Conservation (phyloP, 192 early-diverging fungal species). For the Backusella sp. region DNA sequence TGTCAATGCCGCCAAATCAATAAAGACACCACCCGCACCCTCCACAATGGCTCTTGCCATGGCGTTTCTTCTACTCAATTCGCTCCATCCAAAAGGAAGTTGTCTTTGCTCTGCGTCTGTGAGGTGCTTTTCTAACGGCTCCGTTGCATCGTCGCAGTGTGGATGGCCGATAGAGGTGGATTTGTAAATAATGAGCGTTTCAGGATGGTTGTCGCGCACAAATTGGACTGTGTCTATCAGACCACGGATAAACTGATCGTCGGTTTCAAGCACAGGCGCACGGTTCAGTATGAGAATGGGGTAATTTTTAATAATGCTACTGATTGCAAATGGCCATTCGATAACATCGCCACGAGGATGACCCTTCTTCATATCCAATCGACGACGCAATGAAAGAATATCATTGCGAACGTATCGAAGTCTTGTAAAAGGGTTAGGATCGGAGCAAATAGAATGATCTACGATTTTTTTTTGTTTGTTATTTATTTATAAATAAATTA, state of each 20-base stretch:
- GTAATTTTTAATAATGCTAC: constrained; percentile 30
- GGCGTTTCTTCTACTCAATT: constrained; percentile 44
- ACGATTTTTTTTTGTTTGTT: not conserved
- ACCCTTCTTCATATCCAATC: constrained; percentile 7
- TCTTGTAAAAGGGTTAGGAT: constrained; percentile 24
- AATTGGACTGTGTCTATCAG: constrained; percentile 31
- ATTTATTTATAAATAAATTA: not conserved
- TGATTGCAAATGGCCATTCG: constrained; percentile 41
- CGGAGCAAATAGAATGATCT: constrained; percentile 36
- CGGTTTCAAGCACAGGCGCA: constrained; percentile 34
- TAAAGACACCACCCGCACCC: constrained; percentile 46
- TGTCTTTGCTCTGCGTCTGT: constrained; percentile 33
- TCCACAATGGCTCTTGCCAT: constrained; percentile 50
- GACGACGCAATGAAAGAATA: constrained; percentile 31
- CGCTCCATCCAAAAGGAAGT: constrained; percentile 36
- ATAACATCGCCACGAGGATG: constrained; percentile 38
- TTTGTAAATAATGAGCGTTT: constrained; percentile 48
- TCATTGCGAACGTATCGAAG: constrained; percentile 49
- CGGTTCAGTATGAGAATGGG: constrained; percentile 49
- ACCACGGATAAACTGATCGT: constrained; percentile 34
- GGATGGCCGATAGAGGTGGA: constrained; percentile 45
- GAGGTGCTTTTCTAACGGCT: constrained; percentile 31
- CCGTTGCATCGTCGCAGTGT: constrained; percentile 40
- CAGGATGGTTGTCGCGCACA: constrained; percentile 32
- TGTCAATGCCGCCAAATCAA: constrained; percentile 45